Conservation (phyloP, 2,329 filamentous ascomycete genomes). For the Colletotrichum sp. region DNA sequence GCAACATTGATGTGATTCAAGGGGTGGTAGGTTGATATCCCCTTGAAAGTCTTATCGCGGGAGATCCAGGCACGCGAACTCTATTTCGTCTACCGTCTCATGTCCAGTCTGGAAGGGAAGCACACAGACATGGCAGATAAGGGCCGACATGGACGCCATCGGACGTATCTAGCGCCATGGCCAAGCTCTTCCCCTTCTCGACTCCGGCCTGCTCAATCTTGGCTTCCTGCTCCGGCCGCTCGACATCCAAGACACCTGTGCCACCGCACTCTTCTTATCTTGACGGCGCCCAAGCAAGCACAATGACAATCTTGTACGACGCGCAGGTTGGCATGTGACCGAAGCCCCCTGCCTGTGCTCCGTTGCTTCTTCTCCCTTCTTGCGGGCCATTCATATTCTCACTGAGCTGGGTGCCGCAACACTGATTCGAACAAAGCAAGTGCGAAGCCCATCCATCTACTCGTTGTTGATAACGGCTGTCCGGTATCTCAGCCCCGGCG, state of each 20-base stretch:
- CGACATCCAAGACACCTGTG: not conserved
- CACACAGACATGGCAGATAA: not conserved
- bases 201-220: not conserved
- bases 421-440: not conserved
- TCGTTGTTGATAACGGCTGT: conserved; percentile 2
- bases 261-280: not conserved
- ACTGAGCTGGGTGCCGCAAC: not conserved
- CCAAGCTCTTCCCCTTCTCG: not conserved
- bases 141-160: not conserved
- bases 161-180: not conserved
- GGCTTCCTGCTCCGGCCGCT: not conserved
- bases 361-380: not conserved
- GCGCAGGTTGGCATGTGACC: not conserved
- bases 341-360: not conserved
- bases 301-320: not conserved
- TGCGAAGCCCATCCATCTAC: not conserved
- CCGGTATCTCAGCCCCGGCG: not conserved
- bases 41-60: not conserved
- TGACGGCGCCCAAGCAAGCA: not conserved
- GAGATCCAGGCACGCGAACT: not conserved
- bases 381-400: not conserved
- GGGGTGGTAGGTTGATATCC: not conserved
- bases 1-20: not conserved
- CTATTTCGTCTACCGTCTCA: conserved; percentile 11
- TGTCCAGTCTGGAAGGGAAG: not conserved